phyloP scores from a whole-genome alignment of 306 rosid species.

The Quercus alba region DNA sequence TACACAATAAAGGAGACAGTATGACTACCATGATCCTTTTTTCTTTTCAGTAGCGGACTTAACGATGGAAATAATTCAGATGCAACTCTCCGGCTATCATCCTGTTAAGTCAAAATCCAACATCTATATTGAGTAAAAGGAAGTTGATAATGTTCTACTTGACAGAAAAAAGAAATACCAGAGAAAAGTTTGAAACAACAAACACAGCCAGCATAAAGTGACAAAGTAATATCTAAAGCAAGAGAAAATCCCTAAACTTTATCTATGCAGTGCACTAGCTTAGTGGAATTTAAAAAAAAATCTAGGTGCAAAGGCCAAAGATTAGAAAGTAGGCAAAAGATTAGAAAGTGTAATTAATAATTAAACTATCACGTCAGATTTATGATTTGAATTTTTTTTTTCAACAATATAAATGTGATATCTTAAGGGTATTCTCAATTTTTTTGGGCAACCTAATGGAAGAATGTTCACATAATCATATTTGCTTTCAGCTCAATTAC shows the following conservation, averaged over 20 bases:
- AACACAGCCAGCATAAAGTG: background rate
- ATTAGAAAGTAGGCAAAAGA: background rate
- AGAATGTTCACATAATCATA: no score
- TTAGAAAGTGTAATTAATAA: no score
- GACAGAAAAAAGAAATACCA: background rate
- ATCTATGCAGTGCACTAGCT: background rate
- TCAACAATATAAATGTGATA: background rate
- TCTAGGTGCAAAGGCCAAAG: background rate
- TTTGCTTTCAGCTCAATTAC: no score
- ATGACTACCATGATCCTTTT: constrained; percentile 81
- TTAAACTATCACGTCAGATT: no score
- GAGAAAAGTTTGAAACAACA: background rate
- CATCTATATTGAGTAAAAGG: constrained; percentile 10
- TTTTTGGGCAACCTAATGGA: no score
- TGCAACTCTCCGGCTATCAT: constrained; percentile 84
- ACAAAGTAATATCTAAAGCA: background rate
- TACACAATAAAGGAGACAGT: constrained; percentile 8
- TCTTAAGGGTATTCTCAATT: background rate
- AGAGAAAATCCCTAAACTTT: background rate
- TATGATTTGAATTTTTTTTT: background rate
- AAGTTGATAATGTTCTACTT: background rate
- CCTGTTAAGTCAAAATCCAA: constrained; percentile 45
- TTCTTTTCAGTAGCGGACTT: constrained; percentile 57
- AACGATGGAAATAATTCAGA: constrained; percentile 72
- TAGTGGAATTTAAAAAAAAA: background rate